Evolutionary conservation across 768 basidiomycete genomes (phyloP).

Genomic region (Cystofilobasidium bisporidii): DNA sequence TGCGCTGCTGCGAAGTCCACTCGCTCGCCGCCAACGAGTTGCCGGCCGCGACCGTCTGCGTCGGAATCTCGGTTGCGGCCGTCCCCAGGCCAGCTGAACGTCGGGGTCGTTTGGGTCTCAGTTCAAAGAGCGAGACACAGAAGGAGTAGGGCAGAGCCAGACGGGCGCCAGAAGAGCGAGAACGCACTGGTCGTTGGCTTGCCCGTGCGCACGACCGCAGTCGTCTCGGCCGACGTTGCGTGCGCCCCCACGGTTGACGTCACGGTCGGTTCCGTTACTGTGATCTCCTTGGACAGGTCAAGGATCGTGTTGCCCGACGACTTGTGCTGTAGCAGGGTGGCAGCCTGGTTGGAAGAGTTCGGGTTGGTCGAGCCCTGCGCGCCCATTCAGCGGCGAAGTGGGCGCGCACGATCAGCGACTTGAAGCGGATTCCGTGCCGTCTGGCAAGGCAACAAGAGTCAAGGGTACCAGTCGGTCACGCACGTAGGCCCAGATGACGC

Average conservation of each 20-base stretch:
- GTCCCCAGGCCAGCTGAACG: background rate
- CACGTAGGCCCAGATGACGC: conserved; percentile 24
- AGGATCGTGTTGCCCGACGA: background rate
- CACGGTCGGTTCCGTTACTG: background rate
- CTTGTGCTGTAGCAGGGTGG: conserved; percentile 11
- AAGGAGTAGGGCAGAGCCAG: no score
- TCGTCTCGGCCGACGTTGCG: background rate
- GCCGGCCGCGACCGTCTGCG: background rate
- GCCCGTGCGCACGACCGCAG: conserved; percentile 8
- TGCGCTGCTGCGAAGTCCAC: background rate
- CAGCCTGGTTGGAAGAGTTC: background rate
- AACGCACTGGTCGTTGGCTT: conserved; percentile 8
- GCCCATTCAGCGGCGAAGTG: background rate
- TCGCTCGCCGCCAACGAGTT: background rate
- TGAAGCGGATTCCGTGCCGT: background rate
- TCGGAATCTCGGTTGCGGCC: background rate
- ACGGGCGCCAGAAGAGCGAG: background rate
- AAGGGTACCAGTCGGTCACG: background rate
- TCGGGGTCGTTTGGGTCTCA: background rate
- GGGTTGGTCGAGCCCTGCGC: conserved; percentile 19
- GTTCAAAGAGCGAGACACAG: no score
- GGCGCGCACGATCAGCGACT: no score
- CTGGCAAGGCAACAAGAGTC: no score
- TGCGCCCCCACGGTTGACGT: background rate
- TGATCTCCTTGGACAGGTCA: conserved; percentile 12